Evolutionary conservation across 257 asterid genomes (phyloP), one percentile per base, ranked within the genome.

Genomic region (Forsythia viridissima): DNA sequence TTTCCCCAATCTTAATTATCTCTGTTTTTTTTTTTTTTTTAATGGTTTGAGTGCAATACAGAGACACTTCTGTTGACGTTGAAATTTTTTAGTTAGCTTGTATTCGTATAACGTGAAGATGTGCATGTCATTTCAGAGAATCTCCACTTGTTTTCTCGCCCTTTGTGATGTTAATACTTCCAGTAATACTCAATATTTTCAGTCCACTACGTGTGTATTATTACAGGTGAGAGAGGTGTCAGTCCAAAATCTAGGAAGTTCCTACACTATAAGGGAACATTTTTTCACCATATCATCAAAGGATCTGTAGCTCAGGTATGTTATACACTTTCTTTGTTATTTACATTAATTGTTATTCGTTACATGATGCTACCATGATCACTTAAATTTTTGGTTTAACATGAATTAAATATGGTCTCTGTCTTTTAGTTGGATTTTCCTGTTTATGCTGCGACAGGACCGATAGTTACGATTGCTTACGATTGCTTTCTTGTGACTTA

Each of bases 181-280:
- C 1, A 30, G 34, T 30, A 30, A 30, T 30, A 30, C 34, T 30
- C 34, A 30, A 30, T 30, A 30, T 30, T 30, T 30, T 30, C 34
- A 30, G 34, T 30, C 34, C 1, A 30, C 34, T 30, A 30, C 34
- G 34, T 43, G 51, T 43, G 8, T 8, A 51, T 40, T 37, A 37
- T n/a, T 13, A 34, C 24, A 7, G 12, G 11, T 59, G 99, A 96
- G 84, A 93, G 91, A 86, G 99, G 99, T 76, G 82, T 78, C 63
- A 91, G 97, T 82, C 46, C 76, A 41, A 92, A 87, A 87, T 86
- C 91, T 63, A 97, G 92, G 88, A 94, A 81, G 81, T 97, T 97
- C 4, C 83, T 93, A 68, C 98, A 96, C 74, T 96, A 93, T 80
- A 96, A 91, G 85, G 99, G 99, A 80, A 93, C 99, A 42, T 96